phyloP scores from a whole-genome alignment of 805 yeast species.

The Komagataella pseudopastoris region DNA sequence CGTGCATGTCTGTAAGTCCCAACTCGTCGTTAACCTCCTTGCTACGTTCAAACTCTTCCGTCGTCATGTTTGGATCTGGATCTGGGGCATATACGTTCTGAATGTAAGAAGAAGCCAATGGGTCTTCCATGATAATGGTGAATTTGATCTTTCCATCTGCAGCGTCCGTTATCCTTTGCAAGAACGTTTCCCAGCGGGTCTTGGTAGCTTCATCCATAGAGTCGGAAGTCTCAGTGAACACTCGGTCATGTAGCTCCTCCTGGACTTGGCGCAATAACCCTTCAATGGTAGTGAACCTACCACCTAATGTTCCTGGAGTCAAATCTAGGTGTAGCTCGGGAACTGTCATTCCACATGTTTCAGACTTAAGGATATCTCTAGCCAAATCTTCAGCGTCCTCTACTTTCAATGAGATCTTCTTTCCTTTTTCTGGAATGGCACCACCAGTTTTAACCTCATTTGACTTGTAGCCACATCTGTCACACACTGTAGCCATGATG shows the following conservation, averaged over 20 bases:
- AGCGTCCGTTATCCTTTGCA: constrained; percentile 64
- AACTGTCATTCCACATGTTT: constrained; percentile 72
- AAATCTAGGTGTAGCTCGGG: constrained; percentile 88
- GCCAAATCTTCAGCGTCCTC: constrained; percentile 89
- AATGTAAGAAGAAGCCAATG: constrained; percentile 86
- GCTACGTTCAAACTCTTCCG: constrained; percentile 86
- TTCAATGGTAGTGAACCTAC: constrained; percentile 94
- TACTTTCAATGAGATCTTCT: constrained; percentile 53
- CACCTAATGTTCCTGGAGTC: constrained; percentile 94
- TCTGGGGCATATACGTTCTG: constrained; percentile 99
- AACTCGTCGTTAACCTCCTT: constrained; percentile 81
- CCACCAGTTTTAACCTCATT: constrained; percentile 99
- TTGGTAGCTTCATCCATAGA: constrained; percentile 75
- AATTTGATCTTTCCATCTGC: constrained; percentile 70
- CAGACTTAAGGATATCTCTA: constrained; percentile 89
- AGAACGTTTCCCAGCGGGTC: constrained; percentile 72
- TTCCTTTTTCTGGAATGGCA: constrained; percentile 79
- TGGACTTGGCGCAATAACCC: constrained; percentile 82
- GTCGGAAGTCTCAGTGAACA: constrained; percentile 77
- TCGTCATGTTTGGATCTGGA: constrained; percentile 87
- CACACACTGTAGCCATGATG: constrained; percentile 90
- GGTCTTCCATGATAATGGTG: constrained; percentile 86
- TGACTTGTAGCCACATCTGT: constrained; percentile 85
- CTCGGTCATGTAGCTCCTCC: constrained; percentile 79
- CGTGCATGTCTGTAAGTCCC: constrained; percentile 50